Evolutionary conservation across 208 protist genomes (phyloP), one percentile per base, ranked within the genome.

Genomic region (Leishmania arabica): DNA sequence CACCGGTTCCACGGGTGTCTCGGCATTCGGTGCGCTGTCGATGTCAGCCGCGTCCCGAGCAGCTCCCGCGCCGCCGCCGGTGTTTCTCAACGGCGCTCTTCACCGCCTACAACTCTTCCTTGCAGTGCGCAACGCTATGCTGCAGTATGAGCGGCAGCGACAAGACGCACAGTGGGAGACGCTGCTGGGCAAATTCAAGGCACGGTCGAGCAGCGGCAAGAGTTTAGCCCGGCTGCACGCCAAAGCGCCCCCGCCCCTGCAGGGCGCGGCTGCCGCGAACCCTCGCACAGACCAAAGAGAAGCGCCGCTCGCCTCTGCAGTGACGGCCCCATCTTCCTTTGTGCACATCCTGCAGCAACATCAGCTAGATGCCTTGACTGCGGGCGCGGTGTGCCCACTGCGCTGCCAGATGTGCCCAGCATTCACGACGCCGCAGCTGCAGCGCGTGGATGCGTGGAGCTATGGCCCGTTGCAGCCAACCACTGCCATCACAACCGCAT

Each of bases 381-480:
- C 80, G 13, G 58, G 86, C 3, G 69, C 77, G 13, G 62, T 90
- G 31, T 86, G 83, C 17, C 69, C 88, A 11, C 51, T 89, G 68
- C 78, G 77, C n/a, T 90, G 86, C 73, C 79, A 78, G 24, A 87
- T 96, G 64, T 77, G 90, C 54, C 92, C 92, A 7, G 86, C 89
- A 45, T 91, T 91, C 75, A 90, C 83, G 34, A 91, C 90, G 9
- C 84, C 89, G 71, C 37, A 78, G 64, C 85, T 96, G 82, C 88
- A 90, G 34, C 90, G 92, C n/a, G 81, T 92, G 0, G 88, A 93
- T 53, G 71, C 78, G 42, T 89, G 88, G 75, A 91, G 86, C 58
- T 95, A 90, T 77, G 82, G 82, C 54, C 92, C 90, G 21, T 75
- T 89, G 75, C 82, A 84, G 72, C 58, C 84, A 5, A 87, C 84